Base-by-base conservation (phyloP, 805 yeast genomes). In the Candida jianshihensis region DNA sequence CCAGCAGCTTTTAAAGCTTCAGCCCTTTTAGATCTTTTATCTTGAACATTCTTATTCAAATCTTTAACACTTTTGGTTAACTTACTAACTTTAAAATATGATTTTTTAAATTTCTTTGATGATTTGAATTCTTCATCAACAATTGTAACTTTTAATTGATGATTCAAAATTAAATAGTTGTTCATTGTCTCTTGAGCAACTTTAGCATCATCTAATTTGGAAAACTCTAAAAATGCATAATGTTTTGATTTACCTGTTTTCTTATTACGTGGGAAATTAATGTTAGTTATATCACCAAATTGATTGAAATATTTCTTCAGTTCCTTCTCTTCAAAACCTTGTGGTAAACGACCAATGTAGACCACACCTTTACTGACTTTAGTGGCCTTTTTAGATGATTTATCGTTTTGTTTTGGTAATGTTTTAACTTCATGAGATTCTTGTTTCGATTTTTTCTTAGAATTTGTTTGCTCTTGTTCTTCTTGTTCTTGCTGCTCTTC, bases 101-200 rank as follows among this genome's bases (percentile, higher is more conserved):
- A 54, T 51, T 58, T 57, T 41, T 48, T 61, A 42, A 57, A 57
- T 41, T 55, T 62, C 47, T 50, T 56, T 22, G 59, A 48, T 35
- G 65, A 57, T 29, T 60, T 60, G 39, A 64, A 62, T 44, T 68
- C 57, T 49, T 73, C 68, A 48, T 76, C 72, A 10, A 74, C 69
- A 33, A 72, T 58, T 39, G 73, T 74, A 26, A 83, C 89, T 60
- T 84, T 81, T 49, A 92, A 65, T 43, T 89, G 73, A 60, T 90
- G 97, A 6, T 94, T 94, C 64, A 85, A 79, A 31, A 92, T 57
- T 43, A 92, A 70, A 53, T 92, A 92, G 63, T 92, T 92, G 62
- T 92, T 81, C 98, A 92, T 92, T 31, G 97, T 80, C 47, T 92
- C 97, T 42, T 83, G 84, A 4, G 96, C 98, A 42, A 88, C 70